phyloP scores from a whole-genome alignment of 2,329 filamentous ascomycete species.

The Neofusicoccum kwambonambiense region DNA sequence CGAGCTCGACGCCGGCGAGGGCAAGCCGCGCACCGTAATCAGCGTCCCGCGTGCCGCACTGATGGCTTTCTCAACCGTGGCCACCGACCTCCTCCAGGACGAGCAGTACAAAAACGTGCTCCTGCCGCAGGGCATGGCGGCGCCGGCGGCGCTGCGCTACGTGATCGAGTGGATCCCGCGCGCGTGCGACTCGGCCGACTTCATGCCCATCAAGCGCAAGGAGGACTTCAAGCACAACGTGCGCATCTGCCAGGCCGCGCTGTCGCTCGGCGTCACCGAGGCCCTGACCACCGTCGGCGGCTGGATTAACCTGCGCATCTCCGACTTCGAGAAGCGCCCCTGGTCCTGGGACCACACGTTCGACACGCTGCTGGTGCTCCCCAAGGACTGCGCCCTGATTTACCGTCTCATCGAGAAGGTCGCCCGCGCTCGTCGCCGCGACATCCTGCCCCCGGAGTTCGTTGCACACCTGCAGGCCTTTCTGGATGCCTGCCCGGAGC shows the following conservation, averaged over 20 bases:
- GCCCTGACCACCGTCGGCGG: conserved; percentile 10
- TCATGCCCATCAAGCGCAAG: conserved; percentile 16
- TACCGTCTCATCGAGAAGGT: conserved; percentile 16
- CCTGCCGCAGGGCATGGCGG: conserved; percentile 4
- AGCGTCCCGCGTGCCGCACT: conserved; percentile 6
- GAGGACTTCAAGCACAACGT: conserved; percentile 14
- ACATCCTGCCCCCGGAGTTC: background rate
- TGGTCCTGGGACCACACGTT: background rate
- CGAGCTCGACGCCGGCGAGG: conserved; percentile 1
- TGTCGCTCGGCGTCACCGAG: conserved; percentile 16
- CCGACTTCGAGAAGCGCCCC: background rate
- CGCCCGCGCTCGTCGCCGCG: conserved; percentile 6
- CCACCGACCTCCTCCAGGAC: background rate
- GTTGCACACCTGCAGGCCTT: background rate
- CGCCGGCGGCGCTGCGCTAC: conserved; percentile 11
- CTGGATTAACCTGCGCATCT: conserved; percentile 5
- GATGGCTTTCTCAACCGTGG: conserved; percentile 15
- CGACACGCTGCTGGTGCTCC: background rate
- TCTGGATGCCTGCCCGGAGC: background rate
- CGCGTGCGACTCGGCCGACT: conserved; percentile 12
- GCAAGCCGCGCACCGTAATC: background rate
- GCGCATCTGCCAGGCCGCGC: conserved; percentile 15
- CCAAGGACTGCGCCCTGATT: conserved; percentile 2
- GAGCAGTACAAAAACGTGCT: background rate
- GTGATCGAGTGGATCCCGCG: conserved; percentile 14